Evolutionary conservation across 331 rosid species (phyloP).

Genomic region (Telfairia occidentalis): DNA sequence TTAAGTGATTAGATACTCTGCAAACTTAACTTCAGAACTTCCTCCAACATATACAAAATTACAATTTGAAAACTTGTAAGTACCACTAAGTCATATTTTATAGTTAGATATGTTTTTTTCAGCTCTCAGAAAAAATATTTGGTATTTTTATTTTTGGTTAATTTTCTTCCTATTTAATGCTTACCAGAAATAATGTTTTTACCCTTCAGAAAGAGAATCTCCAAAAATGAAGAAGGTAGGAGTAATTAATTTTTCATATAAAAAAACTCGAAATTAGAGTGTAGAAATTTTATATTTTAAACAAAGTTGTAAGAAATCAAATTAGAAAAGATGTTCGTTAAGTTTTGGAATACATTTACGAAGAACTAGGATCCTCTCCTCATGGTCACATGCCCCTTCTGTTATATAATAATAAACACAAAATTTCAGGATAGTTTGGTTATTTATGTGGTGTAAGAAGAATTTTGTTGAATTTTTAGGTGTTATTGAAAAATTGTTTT

Average conservation of each 20-base stretch:
- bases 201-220: neutral
- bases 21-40: neutral
- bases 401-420: neutral
- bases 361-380: neutral
- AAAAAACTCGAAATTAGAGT: neutral
- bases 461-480: neutral
- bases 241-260: neutral
- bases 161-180: neutral
- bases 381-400: neutral
- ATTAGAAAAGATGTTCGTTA: neutral
- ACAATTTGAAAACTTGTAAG: neutral
- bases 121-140: no score
- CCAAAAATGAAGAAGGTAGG: neutral
- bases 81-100: neutral
- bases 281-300: neutral
- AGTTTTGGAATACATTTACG: neutral
- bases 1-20: neutral
- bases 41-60: neutral
- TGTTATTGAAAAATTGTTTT: neutral
- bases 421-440: neutral
- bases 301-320: neutral
- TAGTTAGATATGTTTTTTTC: neutral
- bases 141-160: neutral
- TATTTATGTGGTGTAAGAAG: neutral
- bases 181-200: neutral